Evolutionary conservation across 2,329 filamentous ascomycete species (phyloP).

Genomic region (Dactylellina leptospora): DNA sequence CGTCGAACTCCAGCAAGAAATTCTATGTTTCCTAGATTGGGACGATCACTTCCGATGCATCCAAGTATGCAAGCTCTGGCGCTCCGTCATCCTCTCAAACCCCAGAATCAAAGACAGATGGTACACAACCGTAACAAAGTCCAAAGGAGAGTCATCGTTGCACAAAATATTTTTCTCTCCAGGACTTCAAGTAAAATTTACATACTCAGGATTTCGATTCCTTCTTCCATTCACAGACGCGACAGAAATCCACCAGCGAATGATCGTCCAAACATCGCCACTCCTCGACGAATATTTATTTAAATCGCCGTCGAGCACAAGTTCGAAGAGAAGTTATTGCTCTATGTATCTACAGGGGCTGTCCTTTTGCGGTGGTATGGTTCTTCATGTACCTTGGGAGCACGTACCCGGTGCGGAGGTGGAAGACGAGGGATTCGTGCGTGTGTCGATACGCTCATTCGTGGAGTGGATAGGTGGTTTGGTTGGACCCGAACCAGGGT

Average conservation of each 20-base stretch:
- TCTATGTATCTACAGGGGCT: slow-evolving; percentile 18
- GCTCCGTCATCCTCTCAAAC: slow-evolving; percentile 21
- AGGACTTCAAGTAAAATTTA: slow-evolving; percentile 19
- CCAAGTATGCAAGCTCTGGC: slow-evolving; percentile 39
- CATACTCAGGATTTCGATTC: slow-evolving; percentile 14
- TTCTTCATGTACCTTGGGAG: slow-evolving; percentile 32
- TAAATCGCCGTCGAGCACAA: neutral
- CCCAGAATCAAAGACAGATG: slow-evolving; percentile 13
- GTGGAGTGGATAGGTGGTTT: slow-evolving; percentile 16
- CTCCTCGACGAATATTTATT: slow-evolving; percentile 29
- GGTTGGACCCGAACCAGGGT: slow-evolving; percentile 19
- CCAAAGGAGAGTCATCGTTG: slow-evolving; percentile 6
- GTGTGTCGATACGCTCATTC: slow-evolving; percentile 15
- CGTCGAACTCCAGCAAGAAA: slow-evolving; percentile 35
- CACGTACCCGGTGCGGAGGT: slow-evolving; percentile 6
- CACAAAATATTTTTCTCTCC: slow-evolving; percentile 27
- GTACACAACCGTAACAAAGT: neutral
- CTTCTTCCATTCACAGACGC: slow-evolving; percentile 1
- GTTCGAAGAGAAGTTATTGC: neutral
- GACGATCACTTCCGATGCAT: slow-evolving; percentile 35
- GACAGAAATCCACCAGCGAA: neutral
- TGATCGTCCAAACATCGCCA: neutral
- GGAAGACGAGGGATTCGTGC: slow-evolving; percentile 18
- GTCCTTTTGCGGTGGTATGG: slow-evolving; percentile 12
- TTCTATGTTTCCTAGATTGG: slow-evolving; percentile 28